Percentiles rank a stretch among this genome's conserved stretches.
These are phyloP conservation scores for Basipetospora sp. DNA, from an alignment of 2,329 filamentous ascomycete genomes.

Conservation along the genomic window DNA sequence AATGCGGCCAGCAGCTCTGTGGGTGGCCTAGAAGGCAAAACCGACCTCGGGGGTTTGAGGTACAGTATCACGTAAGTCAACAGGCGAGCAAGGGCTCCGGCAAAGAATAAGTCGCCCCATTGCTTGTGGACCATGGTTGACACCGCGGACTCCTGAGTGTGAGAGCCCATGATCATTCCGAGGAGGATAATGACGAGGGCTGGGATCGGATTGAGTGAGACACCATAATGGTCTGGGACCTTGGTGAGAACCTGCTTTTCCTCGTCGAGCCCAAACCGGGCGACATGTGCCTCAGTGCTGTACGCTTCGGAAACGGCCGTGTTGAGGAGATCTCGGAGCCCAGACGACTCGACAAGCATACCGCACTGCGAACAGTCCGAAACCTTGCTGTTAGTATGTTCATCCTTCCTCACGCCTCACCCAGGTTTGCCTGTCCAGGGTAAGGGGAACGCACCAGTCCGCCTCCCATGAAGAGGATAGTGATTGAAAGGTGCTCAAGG, in stretches of 20 bases:
- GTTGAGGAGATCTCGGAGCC: constrained; percentile 54
- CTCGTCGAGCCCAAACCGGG: constrained; percentile 28
- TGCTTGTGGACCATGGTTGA: constrained; percentile 88
- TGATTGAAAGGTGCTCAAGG: constrained; percentile 83
- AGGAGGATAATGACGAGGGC: constrained; percentile 73
- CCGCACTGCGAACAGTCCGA: constrained; percentile 49
- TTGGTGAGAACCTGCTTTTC: constrained; percentile 31
- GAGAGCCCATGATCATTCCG: constrained; percentile 89
- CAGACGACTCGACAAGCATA: constrained; percentile 68
- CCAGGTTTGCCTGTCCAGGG: no score
- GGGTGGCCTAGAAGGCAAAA: constrained; percentile 69
- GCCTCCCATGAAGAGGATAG: constrained; percentile 83
- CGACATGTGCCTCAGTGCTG: constrained; percentile 24
- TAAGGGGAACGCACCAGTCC: constrained; percentile 64
- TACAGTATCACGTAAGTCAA: constrained; percentile 70
- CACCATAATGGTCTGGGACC: constrained; percentile 50
- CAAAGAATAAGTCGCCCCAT: constrained; percentile 76
- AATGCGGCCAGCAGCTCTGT: constrained; percentile 81
- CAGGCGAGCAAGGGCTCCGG: constrained; percentile 62
- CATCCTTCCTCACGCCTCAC: no score
- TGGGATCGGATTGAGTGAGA: constrained; percentile 79
- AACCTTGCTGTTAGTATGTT: not conserved
- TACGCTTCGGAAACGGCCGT: constrained; percentile 27
- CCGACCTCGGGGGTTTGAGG: constrained; percentile 64
- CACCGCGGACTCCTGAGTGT: constrained; percentile 70